Conservation (phyloP, 352 stramenopile species). For the Phytophthora fragariaefolia region DNA sequence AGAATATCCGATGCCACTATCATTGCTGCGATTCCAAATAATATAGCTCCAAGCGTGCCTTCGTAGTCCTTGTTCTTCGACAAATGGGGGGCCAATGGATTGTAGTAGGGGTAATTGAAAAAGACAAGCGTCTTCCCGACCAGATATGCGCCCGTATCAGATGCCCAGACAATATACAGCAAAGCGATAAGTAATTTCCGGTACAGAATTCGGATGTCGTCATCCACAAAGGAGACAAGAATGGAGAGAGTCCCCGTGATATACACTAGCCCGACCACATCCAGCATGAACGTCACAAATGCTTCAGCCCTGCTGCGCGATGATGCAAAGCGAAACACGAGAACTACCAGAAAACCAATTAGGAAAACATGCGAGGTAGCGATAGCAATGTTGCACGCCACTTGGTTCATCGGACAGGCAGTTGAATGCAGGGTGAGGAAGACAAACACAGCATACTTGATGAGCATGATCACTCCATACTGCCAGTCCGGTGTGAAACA, state of each 20-base stretch:
- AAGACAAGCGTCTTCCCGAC: constrained; percentile 86
- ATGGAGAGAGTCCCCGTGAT: constrained; percentile 56
- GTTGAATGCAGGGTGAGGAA: constrained; percentile 60
- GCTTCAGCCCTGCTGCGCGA: constrained; percentile 29
- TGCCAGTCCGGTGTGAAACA: constrained; percentile 53
- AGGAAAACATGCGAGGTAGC: constrained; percentile 42
- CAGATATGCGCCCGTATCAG: constrained; percentile 95
- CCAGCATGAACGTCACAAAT: constrained; percentile 54
- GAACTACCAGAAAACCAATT: constrained; percentile 37
- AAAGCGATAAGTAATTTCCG: constrained; percentile 67
- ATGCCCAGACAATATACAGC: constrained; percentile 71
- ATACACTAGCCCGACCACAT: constrained; percentile 61
- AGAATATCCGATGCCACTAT: constrained; percentile 63
- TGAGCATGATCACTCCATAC: constrained; percentile 49
- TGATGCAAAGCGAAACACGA: constrained; percentile 51
- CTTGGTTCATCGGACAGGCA: constrained; percentile 56
- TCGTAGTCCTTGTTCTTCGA: constrained; percentile 97
- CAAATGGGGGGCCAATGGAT: constrained; percentile 82
- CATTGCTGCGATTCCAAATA: constrained; percentile 85
- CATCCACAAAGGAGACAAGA: constrained; percentile 60
- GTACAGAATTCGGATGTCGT: constrained; percentile 53
- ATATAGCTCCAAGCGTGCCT: constrained; percentile 87
- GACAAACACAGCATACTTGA: constrained; percentile 50
- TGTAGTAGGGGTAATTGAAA: constrained; percentile 83
- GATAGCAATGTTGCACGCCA: constrained; percentile 39